Evolutionary conservation across 305 asterid species (phyloP).

Genomic region (Caryopteris hybrid): DNA sequence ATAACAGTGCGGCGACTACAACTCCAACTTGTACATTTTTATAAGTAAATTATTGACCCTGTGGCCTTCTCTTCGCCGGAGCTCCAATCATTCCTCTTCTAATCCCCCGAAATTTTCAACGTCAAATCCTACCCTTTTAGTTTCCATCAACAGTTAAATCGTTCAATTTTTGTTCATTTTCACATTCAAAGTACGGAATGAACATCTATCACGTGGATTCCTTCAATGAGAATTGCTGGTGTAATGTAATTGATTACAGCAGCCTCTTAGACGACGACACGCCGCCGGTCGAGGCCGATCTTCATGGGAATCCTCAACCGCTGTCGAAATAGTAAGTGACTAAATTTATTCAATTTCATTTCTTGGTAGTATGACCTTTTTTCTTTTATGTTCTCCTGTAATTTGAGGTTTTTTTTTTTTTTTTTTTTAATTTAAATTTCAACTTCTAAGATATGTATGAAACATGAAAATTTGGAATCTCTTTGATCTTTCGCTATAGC

Average conservation of each 20-base stretch:
- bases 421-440: too few relatives aligned
- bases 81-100: not conserved
- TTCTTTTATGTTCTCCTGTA: not conserved
- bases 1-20: too few relatives aligned
- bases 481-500: not conserved
- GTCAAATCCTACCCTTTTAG: not conserved
- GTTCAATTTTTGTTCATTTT: not conserved
- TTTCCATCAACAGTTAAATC: not conserved
- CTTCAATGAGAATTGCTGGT: constrained; percentile 30
- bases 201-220: constrained; percentile 19
- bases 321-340: constrained; percentile 17
- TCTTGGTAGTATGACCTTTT: not conserved
- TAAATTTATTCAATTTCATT: not conserved
- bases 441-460: not conserved
- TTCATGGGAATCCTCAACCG: constrained; percentile 12
- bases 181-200: constrained; percentile 7
- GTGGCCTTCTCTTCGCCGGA: not conserved
- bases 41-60: not conserved
- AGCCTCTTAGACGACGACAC: constrained; percentile 23
- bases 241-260: constrained; percentile 29
- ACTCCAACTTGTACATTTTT: constrained; percentile 9
- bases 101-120: not conserved
- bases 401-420: too few relatives aligned
- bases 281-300: constrained; percentile 5
- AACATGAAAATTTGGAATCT: not conserved